Conservation (phyloP, 306 rosid genomes). For the Lotus japonicus region DNA sequence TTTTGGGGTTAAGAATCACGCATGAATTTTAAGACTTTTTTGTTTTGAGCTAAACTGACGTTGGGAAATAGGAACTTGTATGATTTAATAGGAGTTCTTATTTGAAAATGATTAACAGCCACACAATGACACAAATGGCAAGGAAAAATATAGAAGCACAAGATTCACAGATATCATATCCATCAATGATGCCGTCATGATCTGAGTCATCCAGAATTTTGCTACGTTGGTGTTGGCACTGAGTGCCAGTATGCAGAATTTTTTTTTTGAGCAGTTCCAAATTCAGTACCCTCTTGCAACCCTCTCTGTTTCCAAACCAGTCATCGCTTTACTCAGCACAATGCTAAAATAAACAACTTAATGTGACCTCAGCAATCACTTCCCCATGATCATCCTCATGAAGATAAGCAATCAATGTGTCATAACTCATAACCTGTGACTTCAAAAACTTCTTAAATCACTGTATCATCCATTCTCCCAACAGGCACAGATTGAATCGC, state of each 20-base stretch:
- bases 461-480: conserved; percentile 70
- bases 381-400: conserved; percentile 91
- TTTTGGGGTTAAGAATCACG: too few species aligned
- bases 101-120: too few species aligned
- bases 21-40: too few species aligned
- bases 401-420: conserved; percentile 91
- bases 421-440: conserved; percentile 91
- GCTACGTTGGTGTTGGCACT: conserved; percentile 47
- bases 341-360: conserved; percentile 67
- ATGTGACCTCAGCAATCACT: conserved; percentile 57
- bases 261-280: conserved; percentile 51
- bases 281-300: too few species aligned
- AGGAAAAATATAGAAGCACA: background rate
- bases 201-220: conserved; percentile 76
- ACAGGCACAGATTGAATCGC: conserved; percentile 80
- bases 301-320: conserved; percentile 62
- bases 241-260: conserved; percentile 43
- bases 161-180: conserved; percentile 37
- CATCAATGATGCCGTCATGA: conserved; percentile 66
- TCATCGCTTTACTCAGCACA: conserved; percentile 58
- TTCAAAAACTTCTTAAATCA: conserved; percentile 83
- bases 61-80: too few species aligned
- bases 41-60: too few species aligned
- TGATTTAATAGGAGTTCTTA: too few species aligned
- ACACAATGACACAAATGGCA: too few species aligned